These are phyloP conservation scores for Endothia cerciana DNA, from an alignment of 2,329 filamentous ascomycete species.

Conservation along the genomic window DNA sequence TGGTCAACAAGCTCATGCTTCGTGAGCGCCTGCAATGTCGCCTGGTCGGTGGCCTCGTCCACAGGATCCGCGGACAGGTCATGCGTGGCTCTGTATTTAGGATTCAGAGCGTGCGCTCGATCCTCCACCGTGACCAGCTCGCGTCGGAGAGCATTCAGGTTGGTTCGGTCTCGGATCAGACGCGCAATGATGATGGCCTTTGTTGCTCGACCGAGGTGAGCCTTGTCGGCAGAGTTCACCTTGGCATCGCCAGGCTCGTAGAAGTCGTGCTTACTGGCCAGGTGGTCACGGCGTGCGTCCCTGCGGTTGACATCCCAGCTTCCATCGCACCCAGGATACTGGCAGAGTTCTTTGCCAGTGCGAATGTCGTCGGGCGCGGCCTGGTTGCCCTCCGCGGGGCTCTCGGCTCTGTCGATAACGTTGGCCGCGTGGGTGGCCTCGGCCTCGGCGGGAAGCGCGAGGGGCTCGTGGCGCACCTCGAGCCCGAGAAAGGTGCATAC, in stretches of 20 bases:
- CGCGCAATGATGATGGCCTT: not conserved
- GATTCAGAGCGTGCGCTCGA: not conserved
- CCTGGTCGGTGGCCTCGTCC: not conserved
- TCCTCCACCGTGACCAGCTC: not conserved
- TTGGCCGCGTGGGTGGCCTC: not conserved
- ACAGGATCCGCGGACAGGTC: not conserved
- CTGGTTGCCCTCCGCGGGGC: too few relatives aligned
- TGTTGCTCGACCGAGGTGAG: not conserved
- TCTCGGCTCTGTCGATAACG: not conserved
- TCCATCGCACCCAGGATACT: not conserved
- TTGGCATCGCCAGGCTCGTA: not conserved
- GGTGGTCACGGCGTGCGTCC: conserved; percentile 1
- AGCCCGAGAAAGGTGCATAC: not conserved
- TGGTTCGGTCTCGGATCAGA: not conserved
- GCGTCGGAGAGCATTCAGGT: not conserved
- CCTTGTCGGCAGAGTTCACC: not conserved
- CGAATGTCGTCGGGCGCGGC: too few relatives aligned
- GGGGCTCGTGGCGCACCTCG: not conserved
- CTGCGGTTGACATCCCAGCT: not conserved
- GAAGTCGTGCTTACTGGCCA: not conserved
- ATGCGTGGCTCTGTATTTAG: not conserved
- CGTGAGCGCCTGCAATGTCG: not conserved
- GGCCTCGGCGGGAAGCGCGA: not conserved
- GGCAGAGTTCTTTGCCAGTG: not conserved
- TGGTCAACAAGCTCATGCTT: not conserved